phyloP scores from a whole-genome alignment of 495 filamentous ascomycete genomes.

The Penicillium nucicola region DNA sequence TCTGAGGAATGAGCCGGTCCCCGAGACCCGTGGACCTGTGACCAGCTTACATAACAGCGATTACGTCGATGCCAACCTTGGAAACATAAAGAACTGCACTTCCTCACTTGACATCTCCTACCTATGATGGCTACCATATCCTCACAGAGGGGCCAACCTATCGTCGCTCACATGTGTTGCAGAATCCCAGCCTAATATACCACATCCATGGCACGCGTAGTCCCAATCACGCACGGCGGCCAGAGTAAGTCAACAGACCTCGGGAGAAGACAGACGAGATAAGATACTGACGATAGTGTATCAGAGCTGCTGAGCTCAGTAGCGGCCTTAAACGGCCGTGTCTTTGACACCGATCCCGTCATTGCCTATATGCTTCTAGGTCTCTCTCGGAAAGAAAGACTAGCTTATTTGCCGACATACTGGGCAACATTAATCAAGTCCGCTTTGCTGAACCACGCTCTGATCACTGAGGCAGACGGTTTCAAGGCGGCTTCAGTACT shows the following conservation, averaged over 20 bases:
- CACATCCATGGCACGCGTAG: slow-evolving; percentile 15
- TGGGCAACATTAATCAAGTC: slow-evolving; percentile 21
- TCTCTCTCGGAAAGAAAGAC: slow-evolving; percentile 18
- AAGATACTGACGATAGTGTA: not conserved
- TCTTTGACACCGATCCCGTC: slow-evolving; percentile 24
- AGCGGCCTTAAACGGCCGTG: slow-evolving; percentile 19
- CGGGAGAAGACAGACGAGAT: too few relatives aligned
- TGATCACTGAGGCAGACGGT: slow-evolving; percentile 27
- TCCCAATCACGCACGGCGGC: slow-evolving; percentile 22
- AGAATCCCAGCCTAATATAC: not conserved
- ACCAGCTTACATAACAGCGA: slow-evolving; percentile 6
- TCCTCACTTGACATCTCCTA: not conserved
- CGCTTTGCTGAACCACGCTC: slow-evolving; percentile 21
- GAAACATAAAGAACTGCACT: not conserved
- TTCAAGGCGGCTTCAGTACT: slow-evolving; percentile 28
- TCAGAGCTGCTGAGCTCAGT: slow-evolving; percentile 16
- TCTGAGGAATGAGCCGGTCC: too few relatives aligned
- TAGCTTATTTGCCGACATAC: slow-evolving; percentile 23
- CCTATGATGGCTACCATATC: not conserved
- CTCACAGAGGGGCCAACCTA: not conserved
- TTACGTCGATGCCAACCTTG: slow-evolving; percentile 12
- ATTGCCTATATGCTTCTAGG: slow-evolving; percentile 27
- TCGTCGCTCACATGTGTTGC: not conserved
- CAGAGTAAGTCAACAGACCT: slow-evolving; percentile 6
- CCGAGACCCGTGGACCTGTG: not conserved